Base-by-base conservation (phyloP, 169 alveolate species). In the Plasmodium sp. region DNA sequence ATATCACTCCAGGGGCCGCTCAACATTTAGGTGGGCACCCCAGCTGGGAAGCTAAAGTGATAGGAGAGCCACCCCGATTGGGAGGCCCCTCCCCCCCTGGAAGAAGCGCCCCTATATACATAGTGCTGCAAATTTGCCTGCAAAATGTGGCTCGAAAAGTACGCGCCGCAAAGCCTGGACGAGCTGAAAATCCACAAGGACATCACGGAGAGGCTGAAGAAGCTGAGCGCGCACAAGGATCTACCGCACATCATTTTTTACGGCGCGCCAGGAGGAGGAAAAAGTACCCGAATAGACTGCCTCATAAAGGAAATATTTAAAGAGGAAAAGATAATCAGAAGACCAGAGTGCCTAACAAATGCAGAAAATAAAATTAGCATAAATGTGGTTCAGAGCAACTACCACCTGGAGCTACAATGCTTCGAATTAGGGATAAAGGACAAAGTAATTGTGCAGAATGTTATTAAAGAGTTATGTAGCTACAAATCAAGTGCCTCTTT, bases 181-280 rank as follows among this genome's bases (percentile, higher is more conserved):
- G 97, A 97, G 33, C 95, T 98, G 83, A 94, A 92, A 14, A 98
- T 98, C 82, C 98, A 99, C 96, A 96, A 96, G 79, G 97, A 96
- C 34, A 94, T 98, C 67, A 97, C 98, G 14, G 96, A 96, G 31
- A 95, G 98, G 51, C 95, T 99, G 39, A 93, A 83, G 39, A 97
- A 98, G 86, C 97, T 99, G 77, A 96, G 95, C 79, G 95, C 98
- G 22, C 97, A 97, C 84, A 98, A 97, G 39, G 99, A 98, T 96
- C 97, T 99, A 84, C 99, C 99, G 18, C 99, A 99, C 93, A 95
- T 99, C 27, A 98, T 99, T 41, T 98, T 99, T 96, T 99, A 99
- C 95, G 99, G 99, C 6, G 99, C 99, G 0, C 97, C 99, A 22
- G 99, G 99, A 33, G 98, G 99, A n/a, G 99, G 99, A 6, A 99